These are phyloP conservation scores for Ajuga reptans DNA, from an alignment of 305 asterid genomes.

Conservation along the genomic window DNA sequence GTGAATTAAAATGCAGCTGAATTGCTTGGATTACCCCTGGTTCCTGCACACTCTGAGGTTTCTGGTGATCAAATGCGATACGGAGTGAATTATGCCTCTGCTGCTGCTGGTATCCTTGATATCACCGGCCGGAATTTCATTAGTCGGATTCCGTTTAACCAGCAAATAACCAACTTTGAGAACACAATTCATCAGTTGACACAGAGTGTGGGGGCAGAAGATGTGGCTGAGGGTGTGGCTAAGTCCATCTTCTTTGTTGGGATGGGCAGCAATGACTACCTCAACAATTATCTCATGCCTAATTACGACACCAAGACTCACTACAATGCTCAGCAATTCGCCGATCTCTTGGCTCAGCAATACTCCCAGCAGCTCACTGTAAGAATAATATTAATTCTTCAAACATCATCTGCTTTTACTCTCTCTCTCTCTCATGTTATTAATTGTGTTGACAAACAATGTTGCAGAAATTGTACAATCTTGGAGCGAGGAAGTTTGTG, in stretches of 20 bases:
- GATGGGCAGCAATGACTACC: slow-evolving; percentile 91
- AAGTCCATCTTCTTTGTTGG: slow-evolving; percentile 72
- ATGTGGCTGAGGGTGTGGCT: slow-evolving; percentile 42
- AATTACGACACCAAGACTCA: slow-evolving; percentile 61
- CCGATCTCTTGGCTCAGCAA: slow-evolving; percentile 56
- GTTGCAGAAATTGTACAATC: slow-evolving; percentile 61
- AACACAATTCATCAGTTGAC: slow-evolving; percentile 48
- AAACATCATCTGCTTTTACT: neutral
- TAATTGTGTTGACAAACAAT: neutral
- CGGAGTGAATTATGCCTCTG: slow-evolving; percentile 89
- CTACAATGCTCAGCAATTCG: slow-evolving; percentile 66
- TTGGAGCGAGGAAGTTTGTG: slow-evolving; percentile 83
- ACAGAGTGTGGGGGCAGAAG: slow-evolving; percentile 40
- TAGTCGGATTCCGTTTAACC: slow-evolving; percentile 75
- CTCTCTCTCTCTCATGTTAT: neutral
- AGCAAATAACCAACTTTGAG: slow-evolving; percentile 71
- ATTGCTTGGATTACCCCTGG: slow-evolving; percentile 65
- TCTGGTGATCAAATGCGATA: slow-evolving; percentile 49
- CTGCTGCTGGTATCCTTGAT: slow-evolving; percentile 94
- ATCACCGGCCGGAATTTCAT: slow-evolving; percentile 73
- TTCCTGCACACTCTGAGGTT: slow-evolving; percentile 58
- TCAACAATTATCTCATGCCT: slow-evolving; percentile 87
- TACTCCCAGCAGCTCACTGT: slow-evolving; percentile 66
- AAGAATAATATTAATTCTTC: slow-evolving; percentile 9
- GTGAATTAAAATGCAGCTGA: slow-evolving; percentile 45